Evolutionary conservation across 352 stramenopile genomes (phyloP).

Genomic region (Chrysophaeum taylorii): DNA sequence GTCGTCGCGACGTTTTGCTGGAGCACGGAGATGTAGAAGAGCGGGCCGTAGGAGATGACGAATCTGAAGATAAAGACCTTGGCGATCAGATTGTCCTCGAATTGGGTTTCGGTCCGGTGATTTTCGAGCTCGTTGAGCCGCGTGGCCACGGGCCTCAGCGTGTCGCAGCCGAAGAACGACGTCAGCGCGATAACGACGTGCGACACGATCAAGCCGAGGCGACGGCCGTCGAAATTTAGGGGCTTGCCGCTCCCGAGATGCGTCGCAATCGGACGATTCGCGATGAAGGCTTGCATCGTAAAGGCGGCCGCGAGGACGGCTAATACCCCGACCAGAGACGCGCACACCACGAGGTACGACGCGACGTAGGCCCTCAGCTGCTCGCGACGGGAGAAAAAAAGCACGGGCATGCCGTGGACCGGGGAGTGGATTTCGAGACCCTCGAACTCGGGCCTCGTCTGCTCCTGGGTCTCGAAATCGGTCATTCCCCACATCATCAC

Average conservation of each 20-base stretch:
- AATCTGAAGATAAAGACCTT: slow-evolving; percentile 96
- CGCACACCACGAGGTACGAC: neutral
- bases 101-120: slow-evolving; percentile 89
- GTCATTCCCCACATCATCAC: slow-evolving; percentile 60
- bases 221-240: neutral
- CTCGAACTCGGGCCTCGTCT: slow-evolving; percentile 17
- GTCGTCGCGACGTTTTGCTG: neutral
- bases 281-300: neutral
- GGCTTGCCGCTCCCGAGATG: too few species aligned
- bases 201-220: neutral
- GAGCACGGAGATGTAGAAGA: slow-evolving; percentile 64
- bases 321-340: neutral
- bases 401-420: neutral
- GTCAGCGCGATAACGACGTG: slow-evolving; percentile 46
- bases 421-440: slow-evolving; percentile 12
- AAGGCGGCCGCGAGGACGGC: neutral
- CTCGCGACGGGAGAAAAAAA: neutral
- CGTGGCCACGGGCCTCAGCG: slow-evolving; percentile 66
- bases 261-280: neutral
- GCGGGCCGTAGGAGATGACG: slow-evolving; percentile 74
- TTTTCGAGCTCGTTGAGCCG: slow-evolving; percentile 91
- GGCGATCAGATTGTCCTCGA: slow-evolving; percentile 86
- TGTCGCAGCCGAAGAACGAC: slow-evolving; percentile 7
- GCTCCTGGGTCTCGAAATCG: slow-evolving; percentile 28
- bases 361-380: neutral